Evolutionary conservation across 1,139 yeast genomes (phyloP).

Genomic region (Pichia sp.): DNA sequence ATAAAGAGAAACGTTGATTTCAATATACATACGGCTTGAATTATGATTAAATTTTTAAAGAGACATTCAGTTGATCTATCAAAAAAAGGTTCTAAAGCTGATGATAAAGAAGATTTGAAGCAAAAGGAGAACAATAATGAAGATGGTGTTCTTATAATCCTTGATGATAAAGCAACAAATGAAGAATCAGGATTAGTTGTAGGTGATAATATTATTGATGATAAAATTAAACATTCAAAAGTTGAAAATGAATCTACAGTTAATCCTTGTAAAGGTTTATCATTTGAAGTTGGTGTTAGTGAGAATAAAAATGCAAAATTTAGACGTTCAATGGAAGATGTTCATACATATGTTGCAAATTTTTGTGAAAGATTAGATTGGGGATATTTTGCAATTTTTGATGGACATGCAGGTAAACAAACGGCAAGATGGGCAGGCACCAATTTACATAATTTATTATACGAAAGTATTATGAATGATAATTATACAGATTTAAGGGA

Average conservation of each 20-base stretch:
- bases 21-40: too few species aligned
- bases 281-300: slow-evolving; percentile 79
- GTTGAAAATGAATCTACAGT: neutral
- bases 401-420: slow-evolving; percentile 95
- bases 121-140: neutral
- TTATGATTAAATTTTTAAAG: slow-evolving; percentile 18
- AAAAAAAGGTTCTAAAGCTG: slow-evolving; percentile 6
- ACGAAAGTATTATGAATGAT: slow-evolving; percentile 40
- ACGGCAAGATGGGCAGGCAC: slow-evolving; percentile 96
- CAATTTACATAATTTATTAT: slow-evolving; percentile 64
- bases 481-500: slow-evolving; percentile 44
- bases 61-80: slow-evolving; percentile 19
- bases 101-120: slow-evolving; percentile 4
- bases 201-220: neutral
- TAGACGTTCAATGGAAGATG: slow-evolving; percentile 93
- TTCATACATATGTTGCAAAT: slow-evolving; percentile 88
- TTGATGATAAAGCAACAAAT: neutral
- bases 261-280: slow-evolving; percentile 31
- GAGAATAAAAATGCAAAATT: slow-evolving; percentile 79
- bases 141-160: neutral
- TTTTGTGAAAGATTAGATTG: slow-evolving; percentile 84
- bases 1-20: too few species aligned
- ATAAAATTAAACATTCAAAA: neutral
- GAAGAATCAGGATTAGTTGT: neutral
- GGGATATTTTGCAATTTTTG: slow-evolving; percentile 95